phyloP scores from a whole-genome alignment of 1,284 basidiomycete genomes.

The Coniferiporia weirii region DNA sequence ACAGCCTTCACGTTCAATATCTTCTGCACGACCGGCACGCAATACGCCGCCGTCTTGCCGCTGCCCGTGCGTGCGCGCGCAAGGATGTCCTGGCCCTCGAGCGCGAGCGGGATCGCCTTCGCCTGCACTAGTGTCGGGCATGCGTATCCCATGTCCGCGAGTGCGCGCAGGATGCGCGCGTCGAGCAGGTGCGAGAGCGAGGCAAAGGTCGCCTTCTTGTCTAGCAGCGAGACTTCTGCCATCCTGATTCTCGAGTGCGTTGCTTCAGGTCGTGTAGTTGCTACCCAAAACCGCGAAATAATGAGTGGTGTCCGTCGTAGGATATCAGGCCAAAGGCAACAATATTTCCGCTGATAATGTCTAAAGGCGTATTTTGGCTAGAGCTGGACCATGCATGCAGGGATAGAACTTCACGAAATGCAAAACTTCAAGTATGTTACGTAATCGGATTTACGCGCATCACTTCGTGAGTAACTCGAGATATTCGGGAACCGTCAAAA shows the following conservation, averaged over 20 bases:
- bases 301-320: no score
- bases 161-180: constrained; percentile 67
- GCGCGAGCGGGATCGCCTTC: constrained; percentile 79
- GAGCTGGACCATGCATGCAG: no score
- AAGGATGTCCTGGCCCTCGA: constrained; percentile 90
- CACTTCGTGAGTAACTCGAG: no score
- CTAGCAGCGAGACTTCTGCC: constrained; percentile 44
- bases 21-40: constrained; percentile 87
- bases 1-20: constrained; percentile 79
- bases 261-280: not conserved
- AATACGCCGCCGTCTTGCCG: constrained; percentile 97
- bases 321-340: no score
- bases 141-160: constrained; percentile 80
- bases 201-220: constrained; percentile 53
- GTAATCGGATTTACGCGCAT: no score
- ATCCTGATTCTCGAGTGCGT: not conserved
- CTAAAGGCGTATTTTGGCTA: no score
- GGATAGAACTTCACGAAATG: no score
- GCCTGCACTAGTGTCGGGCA: constrained; percentile 78
- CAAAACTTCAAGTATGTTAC: no score
- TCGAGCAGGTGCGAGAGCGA: constrained; percentile 72
- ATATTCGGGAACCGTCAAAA: no score
- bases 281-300: not conserved
- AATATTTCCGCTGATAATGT: no score
- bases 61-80: constrained; percentile 93